Evolutionary conservation across 306 rosid species (phyloP), one percentile per base, ranked within the genome.

Genomic region (Sophora flavescens): DNA sequence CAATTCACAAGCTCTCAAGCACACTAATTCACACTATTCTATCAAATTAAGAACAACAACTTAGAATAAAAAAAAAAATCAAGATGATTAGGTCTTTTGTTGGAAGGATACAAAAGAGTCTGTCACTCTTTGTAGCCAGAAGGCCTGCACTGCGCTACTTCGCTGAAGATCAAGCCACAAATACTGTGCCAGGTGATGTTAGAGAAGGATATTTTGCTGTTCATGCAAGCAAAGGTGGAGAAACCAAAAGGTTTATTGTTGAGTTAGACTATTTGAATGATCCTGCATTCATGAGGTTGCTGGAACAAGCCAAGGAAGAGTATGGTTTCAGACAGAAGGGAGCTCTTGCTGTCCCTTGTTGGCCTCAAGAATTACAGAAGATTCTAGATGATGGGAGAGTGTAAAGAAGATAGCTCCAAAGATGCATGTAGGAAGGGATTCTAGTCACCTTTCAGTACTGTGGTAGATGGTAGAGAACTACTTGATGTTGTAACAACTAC

Each of bases 291-390:
- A 67, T 83, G 78, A 85, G 63, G 65, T 63, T 89, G 47, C 76
- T 87, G 18, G 86, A 89, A 80, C 70, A 70, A 63, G 89, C 89
- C 10, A 38, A 84, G 70, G 87, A 85, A 71, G 91, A 87, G 76
- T 89, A 79, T 76, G 90, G 93, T 11, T 84, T 81, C 71, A 56
- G 67, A 47, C 91, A 89, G 33, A 68, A 79, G 72, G 93, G 93
- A 44, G 87, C 88, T 66, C 90, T 87, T 17, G 79, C 71, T 3
- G 75, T 89, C 67, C 91, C 91, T 3, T 89, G 89, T 68, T 44
- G 22, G 4, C 91, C 89, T 38, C 81, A 60, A 14, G 91, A 86
- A 39, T 50, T 89, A 47, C 85, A 69, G 63, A 83, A 74, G 56
- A 83, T 89, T 76, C 76, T 89, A 3, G 82, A 80, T 16, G 70